Conservation (phyloP, 495 filamentous ascomycete genomes). For the Cairneyella variabilis region DNA sequence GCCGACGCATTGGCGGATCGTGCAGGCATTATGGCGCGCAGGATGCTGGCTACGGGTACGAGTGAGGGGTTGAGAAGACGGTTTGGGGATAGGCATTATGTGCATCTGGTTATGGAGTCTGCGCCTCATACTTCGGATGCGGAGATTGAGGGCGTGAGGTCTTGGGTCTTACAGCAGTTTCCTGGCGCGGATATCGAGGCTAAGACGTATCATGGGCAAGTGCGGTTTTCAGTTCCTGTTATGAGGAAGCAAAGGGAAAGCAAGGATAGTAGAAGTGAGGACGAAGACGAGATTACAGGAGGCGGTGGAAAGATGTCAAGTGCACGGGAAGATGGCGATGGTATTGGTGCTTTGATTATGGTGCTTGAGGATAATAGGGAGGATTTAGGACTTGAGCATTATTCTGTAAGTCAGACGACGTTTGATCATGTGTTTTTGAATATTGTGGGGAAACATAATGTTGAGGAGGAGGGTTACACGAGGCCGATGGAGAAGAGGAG, state of each 20-base stretch:
- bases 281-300: constrained; percentile 25
- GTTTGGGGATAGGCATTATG: constrained; percentile 59
- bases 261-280: background rate
- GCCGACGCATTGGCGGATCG: constrained; percentile 67
- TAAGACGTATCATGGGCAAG: constrained; percentile 75
- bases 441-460: constrained; percentile 72
- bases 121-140: constrained; percentile 64
- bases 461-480: constrained; percentile 67
- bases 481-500: background rate
- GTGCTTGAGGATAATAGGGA: constrained; percentile 64
- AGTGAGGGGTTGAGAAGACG: constrained; percentile 52
- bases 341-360: constrained; percentile 63
- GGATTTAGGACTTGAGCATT: constrained; percentile 68
- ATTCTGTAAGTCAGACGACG: constrained; percentile 75
- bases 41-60: constrained; percentile 68
- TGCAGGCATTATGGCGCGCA: constrained; percentile 66
- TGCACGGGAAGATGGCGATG: background rate
- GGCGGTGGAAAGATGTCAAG: constrained; percentile 21
- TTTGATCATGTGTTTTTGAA: constrained; percentile 85
- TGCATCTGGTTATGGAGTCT: constrained; percentile 68
- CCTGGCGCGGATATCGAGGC: constrained; percentile 60
- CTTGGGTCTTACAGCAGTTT: constrained; percentile 57
- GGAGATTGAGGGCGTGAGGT: constrained; percentile 60
- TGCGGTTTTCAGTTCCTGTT: constrained; percentile 68
- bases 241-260: background rate